A percentile compares a stretch with the other conserved stretches of the same genome.
phyloP scores from a whole-genome alignment of 2,329 filamentous ascomycete species.

The Microsporum audouinii region DNA sequence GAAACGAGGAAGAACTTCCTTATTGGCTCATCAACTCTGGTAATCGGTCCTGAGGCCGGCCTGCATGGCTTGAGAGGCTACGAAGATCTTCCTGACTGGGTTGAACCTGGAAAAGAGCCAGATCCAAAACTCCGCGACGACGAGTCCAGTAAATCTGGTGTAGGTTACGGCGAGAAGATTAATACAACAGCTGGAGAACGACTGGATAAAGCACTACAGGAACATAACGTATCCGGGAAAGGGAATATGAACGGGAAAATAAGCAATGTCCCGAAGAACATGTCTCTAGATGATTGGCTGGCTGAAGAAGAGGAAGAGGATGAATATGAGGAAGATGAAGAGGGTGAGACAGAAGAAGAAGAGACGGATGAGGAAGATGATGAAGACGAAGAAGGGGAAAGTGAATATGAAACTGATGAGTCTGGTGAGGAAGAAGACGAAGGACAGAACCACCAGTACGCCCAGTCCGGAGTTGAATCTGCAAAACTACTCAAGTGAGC shows the following conservation, averaged over 20 bases:
- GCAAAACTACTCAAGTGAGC: background rate
- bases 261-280: constrained; percentile 42
- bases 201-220: constrained; percentile 34
- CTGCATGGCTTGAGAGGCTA: constrained; percentile 68
- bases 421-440: constrained; percentile 35
- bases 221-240: constrained; percentile 26
- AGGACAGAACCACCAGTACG: constrained; percentile 23
- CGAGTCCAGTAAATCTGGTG: constrained; percentile 30
- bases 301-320: constrained; percentile 56
- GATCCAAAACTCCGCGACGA: constrained; percentile 60
- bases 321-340: constrained; percentile 42
- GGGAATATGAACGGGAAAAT: constrained; percentile 17
- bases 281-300: constrained; percentile 88
- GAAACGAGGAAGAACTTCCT: constrained; percentile 67
- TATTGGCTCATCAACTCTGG: constrained; percentile 74
- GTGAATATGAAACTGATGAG: constrained; percentile 17
- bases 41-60: constrained; percentile 65
- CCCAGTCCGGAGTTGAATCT: constrained; percentile 11
- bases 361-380: constrained; percentile 29
- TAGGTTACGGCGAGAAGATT: constrained; percentile 30
- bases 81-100: constrained; percentile 71
- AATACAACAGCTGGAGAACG: constrained; percentile 40
- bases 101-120: constrained; percentile 66
- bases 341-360: constrained; percentile 40
- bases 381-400: constrained; percentile 29